A percentile compares a stretch with the other conserved stretches of the same genome.
These are phyloP conservation scores for Volvox africanus DNA, from an alignment of 139 green algal species.

Conservation along the genomic window DNA sequence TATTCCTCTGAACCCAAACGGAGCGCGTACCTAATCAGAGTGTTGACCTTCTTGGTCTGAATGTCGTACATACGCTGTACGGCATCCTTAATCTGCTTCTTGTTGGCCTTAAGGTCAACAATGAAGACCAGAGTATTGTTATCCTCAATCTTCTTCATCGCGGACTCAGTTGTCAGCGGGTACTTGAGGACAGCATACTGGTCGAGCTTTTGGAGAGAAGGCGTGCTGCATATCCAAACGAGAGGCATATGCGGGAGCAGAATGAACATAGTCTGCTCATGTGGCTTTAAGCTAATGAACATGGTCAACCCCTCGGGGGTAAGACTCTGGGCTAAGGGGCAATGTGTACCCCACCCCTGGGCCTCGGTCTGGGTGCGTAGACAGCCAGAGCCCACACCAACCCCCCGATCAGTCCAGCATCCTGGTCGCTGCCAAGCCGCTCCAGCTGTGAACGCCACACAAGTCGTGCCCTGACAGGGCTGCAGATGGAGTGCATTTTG, in stretches of 20 bases:
- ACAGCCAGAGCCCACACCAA: no score
- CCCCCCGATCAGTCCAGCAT: no score
- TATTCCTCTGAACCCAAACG: no score
- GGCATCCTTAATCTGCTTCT: slow-evolving; percentile 96
- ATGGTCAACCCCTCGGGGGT: no score
- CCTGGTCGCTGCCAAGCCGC: no score
- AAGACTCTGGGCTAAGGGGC: no score
- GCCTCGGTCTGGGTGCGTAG: no score
- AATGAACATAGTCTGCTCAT: not conserved
- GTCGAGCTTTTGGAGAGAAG: slow-evolving; percentile 82
- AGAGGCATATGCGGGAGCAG: not conserved
- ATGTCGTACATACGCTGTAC: slow-evolving; percentile 98
- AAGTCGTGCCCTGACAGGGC: no score
- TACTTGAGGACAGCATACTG: slow-evolving; percentile 94
- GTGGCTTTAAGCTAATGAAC: no score
- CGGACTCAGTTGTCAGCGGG: slow-evolving; percentile 98
- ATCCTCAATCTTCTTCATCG: slow-evolving; percentile 99
- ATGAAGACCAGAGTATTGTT: slow-evolving; percentile 98
- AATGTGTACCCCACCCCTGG: no score
- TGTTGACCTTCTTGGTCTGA: slow-evolving; percentile 98
- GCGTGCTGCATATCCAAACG: slow-evolving; percentile 70
- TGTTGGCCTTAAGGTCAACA: slow-evolving; percentile 76
- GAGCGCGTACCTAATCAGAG: slow-evolving; percentile 92
- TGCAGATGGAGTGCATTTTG: no score
- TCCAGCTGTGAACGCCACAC: no score